Conservation (phyloP, 495 filamentous ascomycete species). For the Hypoxylon crocopeplum region DNA sequence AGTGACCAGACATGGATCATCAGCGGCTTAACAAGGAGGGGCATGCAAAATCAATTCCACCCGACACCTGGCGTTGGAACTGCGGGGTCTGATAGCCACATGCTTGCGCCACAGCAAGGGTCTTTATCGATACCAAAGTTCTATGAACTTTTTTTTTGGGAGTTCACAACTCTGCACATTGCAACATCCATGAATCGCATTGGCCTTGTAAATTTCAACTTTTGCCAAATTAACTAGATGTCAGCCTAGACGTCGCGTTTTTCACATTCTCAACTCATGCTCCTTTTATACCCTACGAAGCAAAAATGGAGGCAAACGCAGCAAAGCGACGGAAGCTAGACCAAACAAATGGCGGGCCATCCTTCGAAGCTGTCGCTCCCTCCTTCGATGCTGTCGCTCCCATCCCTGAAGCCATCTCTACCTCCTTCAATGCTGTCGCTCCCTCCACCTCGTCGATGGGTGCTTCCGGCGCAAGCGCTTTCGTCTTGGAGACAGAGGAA, state of each 20-base stretch:
- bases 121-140: constrained; percentile 28
- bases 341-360: constrained; percentile 38
- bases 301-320: constrained; percentile 49
- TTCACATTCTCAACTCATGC: not conserved
- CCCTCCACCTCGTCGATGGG: constrained; percentile 38
- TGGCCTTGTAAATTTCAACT: not conserved
- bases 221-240: not conserved
- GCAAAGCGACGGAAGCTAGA: constrained; percentile 60
- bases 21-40: constrained; percentile 9
- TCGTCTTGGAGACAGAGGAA: constrained; percentile 89
- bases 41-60: too few relatives aligned
- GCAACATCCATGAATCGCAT: not conserved
- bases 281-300: not conserved
- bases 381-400: too few relatives aligned
- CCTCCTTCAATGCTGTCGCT: constrained; percentile 39
- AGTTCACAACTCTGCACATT: not conserved
- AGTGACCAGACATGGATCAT: constrained; percentile 10
- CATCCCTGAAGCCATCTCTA: too few relatives aligned
- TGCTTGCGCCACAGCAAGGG: constrained; percentile 3
- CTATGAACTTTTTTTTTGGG: constrained; percentile 11
- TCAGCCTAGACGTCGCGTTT: not conserved
- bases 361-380: constrained; percentile 38
- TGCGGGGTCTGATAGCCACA: too few relatives aligned
- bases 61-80: too few relatives aligned
- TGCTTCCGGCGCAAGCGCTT: constrained; percentile 62